These are phyloP conservation scores for Trichoderma gracile DNA, from an alignment of 2,329 filamentous ascomycete genomes.

Conservation along the genomic window DNA sequence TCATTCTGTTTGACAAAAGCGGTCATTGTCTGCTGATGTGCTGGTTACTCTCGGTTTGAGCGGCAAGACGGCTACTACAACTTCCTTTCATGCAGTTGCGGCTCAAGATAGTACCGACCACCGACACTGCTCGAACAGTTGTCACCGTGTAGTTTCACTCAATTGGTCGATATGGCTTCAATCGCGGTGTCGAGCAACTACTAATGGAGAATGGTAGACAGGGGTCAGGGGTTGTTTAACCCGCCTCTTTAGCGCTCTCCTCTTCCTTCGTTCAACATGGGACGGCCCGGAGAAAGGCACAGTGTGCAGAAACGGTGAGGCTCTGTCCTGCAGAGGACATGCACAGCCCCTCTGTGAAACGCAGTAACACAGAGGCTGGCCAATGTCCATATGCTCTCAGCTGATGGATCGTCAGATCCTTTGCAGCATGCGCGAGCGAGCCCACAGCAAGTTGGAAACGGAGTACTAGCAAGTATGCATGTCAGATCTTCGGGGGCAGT, in stretches of 20 bases:
- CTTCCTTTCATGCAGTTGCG: background rate
- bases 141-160: background rate
- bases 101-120: background rate
- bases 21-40: too few species aligned
- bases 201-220: background rate
- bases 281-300: slow-evolving; percentile 15
- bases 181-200: background rate
- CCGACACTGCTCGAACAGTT: background rate
- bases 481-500: slow-evolving; percentile 18
- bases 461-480: background rate
- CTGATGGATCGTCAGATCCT: background rate
- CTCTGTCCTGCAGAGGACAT: background rate
- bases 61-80: background rate
- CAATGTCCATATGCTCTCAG: background rate
- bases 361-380: background rate
- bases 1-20: background rate
- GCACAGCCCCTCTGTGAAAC: slow-evolving; percentile 12
- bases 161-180: background rate
- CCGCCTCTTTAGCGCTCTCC: slow-evolving; percentile 2
- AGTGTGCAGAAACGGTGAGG: slow-evolving; percentile 17
- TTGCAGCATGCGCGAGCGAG: background rate
- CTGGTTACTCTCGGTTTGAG: background rate
- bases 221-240: background rate
- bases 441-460: background rate
- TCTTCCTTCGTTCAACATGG: slow-evolving; percentile 11